A percentile compares a stretch with the other conserved stretches of the same genome.
Conservation (phyloP, 257 asterid genomes). For the Lycium ferocissimum region DNA sequence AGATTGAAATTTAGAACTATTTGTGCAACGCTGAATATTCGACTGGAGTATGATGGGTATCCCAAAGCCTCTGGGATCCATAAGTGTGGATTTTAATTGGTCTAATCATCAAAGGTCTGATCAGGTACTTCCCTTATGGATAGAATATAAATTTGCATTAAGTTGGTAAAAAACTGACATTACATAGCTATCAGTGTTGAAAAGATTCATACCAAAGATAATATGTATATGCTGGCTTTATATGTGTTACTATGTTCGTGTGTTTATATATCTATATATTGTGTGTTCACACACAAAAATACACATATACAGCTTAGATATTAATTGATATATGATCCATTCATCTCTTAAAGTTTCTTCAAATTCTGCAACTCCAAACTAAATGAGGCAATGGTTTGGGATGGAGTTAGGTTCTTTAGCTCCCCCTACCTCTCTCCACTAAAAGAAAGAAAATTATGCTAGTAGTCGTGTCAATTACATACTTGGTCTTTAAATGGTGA, state of each 20-base stretch:
- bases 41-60: conserved; percentile 58
- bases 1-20: conserved; percentile 68
- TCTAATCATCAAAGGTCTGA: neutral
- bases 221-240: neutral
- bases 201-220: neutral
- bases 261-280: too few relatives aligned
- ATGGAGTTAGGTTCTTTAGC: too few relatives aligned
- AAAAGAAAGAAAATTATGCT: neutral
- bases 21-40: conserved; percentile 63
- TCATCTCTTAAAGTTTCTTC: neutral
- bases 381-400: too few relatives aligned
- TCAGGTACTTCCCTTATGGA: conserved; percentile 11
- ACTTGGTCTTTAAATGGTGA: neutral
- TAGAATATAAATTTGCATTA: neutral
- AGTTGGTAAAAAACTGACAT: neutral
- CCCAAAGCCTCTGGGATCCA: conserved; percentile 34
- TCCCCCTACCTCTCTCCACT: neutral
- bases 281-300: too few relatives aligned
- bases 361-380: too few relatives aligned
- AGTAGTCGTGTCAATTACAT: neutral
- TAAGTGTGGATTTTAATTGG: conserved; percentile 26
- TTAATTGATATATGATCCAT: too few relatives aligned
- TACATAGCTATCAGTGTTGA: neutral
- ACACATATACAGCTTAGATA: too few relatives aligned
- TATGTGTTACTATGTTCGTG: too few relatives aligned